These are phyloP conservation scores for Trametes cingulata DNA, from an alignment of 768 basidiomycete species.

Conservation along the genomic window DNA sequence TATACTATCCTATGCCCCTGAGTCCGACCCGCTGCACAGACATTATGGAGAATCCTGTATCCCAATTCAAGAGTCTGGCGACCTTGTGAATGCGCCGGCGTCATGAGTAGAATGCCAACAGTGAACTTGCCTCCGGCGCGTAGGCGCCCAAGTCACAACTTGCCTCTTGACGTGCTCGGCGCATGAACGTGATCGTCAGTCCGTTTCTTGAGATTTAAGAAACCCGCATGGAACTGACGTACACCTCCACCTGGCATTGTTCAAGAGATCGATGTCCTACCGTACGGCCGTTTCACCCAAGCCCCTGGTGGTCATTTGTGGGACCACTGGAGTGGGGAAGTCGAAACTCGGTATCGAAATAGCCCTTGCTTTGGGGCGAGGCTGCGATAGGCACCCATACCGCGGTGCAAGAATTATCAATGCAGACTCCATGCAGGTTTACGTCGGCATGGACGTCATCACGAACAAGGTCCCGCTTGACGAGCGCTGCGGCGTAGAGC, in stretches of 20 bases:
- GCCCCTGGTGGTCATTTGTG: conserved; percentile 83
- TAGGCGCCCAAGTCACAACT: too few species aligned
- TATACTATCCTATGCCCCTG: too few species aligned
- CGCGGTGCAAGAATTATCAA: conserved; percentile 80
- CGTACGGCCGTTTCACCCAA: conserved; percentile 41
- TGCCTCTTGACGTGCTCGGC: background rate
- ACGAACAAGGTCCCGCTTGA: conserved; percentile 87
- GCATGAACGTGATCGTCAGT: background rate
- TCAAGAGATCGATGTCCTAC: background rate
- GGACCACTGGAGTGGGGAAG: conserved; percentile 96
- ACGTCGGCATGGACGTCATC: conserved; percentile 86
- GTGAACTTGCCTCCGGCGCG: too few species aligned
- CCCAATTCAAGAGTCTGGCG: too few species aligned
- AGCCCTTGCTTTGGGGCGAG: conserved; percentile 49
- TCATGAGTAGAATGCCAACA: too few species aligned
- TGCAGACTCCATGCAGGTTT: conserved; percentile 98
- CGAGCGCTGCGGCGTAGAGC: conserved; percentile 81
- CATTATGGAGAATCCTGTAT: too few species aligned
- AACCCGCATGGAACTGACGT: conserved; percentile 33
- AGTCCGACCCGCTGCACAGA: too few species aligned
- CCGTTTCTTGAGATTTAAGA: background rate
- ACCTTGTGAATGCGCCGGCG: too few species aligned
- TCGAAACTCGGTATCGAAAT: conserved; percentile 89
- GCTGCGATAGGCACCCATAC: conserved; percentile 41
- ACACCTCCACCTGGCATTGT: conserved; percentile 48